Base-by-base conservation (phyloP, 2,329 filamentous ascomycete species). In the Trichoderma sp. region DNA sequence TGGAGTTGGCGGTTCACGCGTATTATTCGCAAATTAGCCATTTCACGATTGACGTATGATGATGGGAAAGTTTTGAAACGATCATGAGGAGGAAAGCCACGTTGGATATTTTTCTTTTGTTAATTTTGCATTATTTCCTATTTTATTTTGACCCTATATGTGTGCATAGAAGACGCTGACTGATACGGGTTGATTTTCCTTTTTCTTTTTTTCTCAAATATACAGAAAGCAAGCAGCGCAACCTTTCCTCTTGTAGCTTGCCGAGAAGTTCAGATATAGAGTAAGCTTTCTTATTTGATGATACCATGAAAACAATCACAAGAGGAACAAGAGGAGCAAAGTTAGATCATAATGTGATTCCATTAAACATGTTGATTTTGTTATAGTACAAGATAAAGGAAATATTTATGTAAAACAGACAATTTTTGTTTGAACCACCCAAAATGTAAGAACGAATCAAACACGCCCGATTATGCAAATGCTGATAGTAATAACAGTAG, bases 21-120 rank as follows among this genome's bases (percentile, higher is more conserved):
- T 92, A 92, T 76, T 92, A 91, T 75, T 91, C 89, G 71, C 89
- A 92, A 79, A 92, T 92, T 76, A 91, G 88, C 76, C 89, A 91
- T 78, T 92, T 91, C 73, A 88, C 84, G 49, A 91, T 92, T 74
- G 88, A 91, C 75, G 88, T 91, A 70, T 90, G 71, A 76, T 43
- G 49, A 58, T 27, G 56, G 35, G 19, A 53, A 37, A 27, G 6
- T 16, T 37, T 14, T 7, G 19, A 43, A 16, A 55, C 33, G 31
- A 16, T 64, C 31, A 56, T 43, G 61, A 56, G 27, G 37, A 56
- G 27, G 37, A 29, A 21, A 52, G 35, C 52, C 35, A 27, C 27
- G 43, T 40, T 55, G 55, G 55, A 40, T 29, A 40, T 21, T 62
- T 35, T n/a, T 10, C 53, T 63, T 66, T 66, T 49, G 16, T 24